Base-by-base conservation (phyloP, 441 rosid genomes). In the Populus tomentosa region DNA sequence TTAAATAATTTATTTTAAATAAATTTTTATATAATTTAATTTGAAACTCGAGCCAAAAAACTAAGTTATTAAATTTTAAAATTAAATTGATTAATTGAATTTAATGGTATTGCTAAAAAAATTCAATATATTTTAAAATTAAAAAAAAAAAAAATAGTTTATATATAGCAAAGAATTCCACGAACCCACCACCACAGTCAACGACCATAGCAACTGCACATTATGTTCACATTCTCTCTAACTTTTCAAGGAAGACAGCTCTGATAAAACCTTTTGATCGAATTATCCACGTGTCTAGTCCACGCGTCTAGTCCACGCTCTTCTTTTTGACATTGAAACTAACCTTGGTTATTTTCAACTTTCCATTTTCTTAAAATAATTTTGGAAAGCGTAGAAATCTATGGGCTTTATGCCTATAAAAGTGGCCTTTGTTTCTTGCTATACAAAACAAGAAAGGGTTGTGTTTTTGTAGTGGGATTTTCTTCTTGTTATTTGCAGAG, bases 401-500 rank as follows among this genome's bases (percentile, higher is more conserved):
- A 20, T 35, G 67, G 24, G 42, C 32, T 62, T 71, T 8, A 23
- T 20, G 79, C 77, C 79, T 80, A 79, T 82, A 80, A 78, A 82
- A 42, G 33, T 21, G 65, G 75, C 77, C 69, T 66, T n/a, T 56
- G 74, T 30, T 67, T 46, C 26, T 16, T 46, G 71, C 14, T 33
- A 70, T 2, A 65, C 13, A 23, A 67, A 67, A 46, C 73, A 71
- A 59, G 67, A 24, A 74, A 28, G 18, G 10, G 36, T 13, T 53
- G n/a, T 53, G 61, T 18, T 30, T 30, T 38, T 36, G 30, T 69
- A 7, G 18, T 36, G 32, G 30, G n/a, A 6, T 69, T 30, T 38
- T 30, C 61, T 21, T 73, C 67, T 7, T 50, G 72, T 32, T 20
- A 33, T 70, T 80, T 82, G 80, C 82, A 88, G 89, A 85, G 84